phyloP scores from a whole-genome alignment of 805 yeast species.

The Metschnikowia colocasiae region DNA sequence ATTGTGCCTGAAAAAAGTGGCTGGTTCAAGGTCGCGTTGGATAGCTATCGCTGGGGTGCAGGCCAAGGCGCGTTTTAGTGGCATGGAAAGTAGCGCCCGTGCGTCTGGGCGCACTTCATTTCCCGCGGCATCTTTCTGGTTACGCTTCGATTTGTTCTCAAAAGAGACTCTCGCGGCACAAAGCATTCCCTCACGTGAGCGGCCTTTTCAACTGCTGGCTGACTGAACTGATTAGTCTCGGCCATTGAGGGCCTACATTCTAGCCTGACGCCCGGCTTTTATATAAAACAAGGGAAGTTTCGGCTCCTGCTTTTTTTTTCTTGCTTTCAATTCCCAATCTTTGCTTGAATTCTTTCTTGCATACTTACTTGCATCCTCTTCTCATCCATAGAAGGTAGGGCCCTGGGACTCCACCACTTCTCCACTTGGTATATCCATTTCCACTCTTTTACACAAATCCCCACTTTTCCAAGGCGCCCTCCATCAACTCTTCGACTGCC shows the following conservation, averaged over 20 bases:
- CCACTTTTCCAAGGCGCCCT: background rate
- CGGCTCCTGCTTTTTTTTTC: background rate
- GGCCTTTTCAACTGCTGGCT: slow-evolving; percentile 1
- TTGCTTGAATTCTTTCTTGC: background rate
- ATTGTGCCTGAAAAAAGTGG: slow-evolving; percentile 4
- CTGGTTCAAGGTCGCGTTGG: slow-evolving; percentile 1
- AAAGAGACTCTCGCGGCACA: slow-evolving; percentile 4
- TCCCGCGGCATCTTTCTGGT: background rate
- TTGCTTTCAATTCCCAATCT: background rate
- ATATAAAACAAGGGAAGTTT: background rate
- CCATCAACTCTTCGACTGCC: background rate
- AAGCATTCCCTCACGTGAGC: slow-evolving; percentile 1
- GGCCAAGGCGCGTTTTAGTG: slow-evolving; percentile 2
- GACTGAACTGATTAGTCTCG: slow-evolving; percentile 1
- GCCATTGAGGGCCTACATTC: background rate
- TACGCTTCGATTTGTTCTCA: background rate
- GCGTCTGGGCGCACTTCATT: background rate
- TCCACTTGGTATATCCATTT: slow-evolving; percentile 1
- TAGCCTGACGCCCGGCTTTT: background rate
- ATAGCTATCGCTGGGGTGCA: background rate
- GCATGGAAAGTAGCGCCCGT: background rate
- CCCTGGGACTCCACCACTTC: background rate
- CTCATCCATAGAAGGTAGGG: background rate
- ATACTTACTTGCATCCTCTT: background rate
- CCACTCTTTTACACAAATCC: background rate